Conservation (phyloP, 1,139 yeast species). For the Yamadazyma membranifaciens region DNA sequence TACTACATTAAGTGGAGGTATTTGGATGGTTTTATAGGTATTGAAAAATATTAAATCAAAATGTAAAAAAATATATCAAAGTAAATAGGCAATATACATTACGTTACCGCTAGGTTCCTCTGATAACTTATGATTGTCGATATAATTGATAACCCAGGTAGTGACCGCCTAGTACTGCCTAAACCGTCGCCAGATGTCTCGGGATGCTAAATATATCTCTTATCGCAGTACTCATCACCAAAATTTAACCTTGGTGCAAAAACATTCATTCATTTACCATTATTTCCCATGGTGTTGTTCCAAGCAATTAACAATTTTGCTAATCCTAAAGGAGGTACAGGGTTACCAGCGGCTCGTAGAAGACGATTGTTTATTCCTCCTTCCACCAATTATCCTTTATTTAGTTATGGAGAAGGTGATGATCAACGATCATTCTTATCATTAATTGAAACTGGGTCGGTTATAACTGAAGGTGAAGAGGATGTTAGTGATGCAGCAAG, state of each 20-base stretch:
- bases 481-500: constrained; percentile 50
- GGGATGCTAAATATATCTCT: background rate
- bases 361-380: constrained; percentile 64
- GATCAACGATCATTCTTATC: constrained; percentile 67
- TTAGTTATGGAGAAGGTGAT: constrained; percentile 57
- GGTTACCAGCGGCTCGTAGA: constrained; percentile 38
- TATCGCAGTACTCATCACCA: constrained; percentile 1
- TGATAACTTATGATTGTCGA: background rate
- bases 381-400: constrained; percentile 65
- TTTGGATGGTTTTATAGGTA: constrained; percentile 44
- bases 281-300: constrained; percentile 39
- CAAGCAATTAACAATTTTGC: constrained; percentile 41
- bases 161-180: background rate
- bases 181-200: background rate
- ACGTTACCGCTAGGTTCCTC: background rate
- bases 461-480: constrained; percentile 40
- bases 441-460: constrained; percentile 40
- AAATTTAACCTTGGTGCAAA: too few relatives aligned
- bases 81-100: background rate
- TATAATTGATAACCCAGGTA: background rate
- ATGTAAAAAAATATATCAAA: background rate
- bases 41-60: background rate
- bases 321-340: constrained; percentile 37
- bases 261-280: background rate
- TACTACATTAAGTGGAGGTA: constrained; percentile 35